Percentiles rank a stretch among this genome's conserved stretches.
phyloP scores from a whole-genome alignment of 805 yeast species.

The Yarrowia bubula region DNA sequence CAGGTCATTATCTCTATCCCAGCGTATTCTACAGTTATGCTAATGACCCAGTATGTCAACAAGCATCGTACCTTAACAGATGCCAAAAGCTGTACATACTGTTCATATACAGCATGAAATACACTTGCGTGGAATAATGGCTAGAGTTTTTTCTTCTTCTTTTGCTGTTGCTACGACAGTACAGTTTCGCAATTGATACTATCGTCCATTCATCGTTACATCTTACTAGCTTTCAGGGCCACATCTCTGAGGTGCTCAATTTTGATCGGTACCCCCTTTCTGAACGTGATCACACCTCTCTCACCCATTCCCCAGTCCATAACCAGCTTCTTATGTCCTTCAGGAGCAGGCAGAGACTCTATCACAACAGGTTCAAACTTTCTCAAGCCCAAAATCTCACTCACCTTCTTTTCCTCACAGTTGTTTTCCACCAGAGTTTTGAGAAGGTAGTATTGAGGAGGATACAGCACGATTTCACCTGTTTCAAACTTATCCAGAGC shows the following conservation, averaged over 20 bases:
- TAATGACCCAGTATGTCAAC: too few species aligned
- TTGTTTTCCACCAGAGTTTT: constrained; percentile 28
- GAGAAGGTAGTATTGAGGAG: constrained; percentile 38
- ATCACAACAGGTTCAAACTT: constrained; percentile 32
- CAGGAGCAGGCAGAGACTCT: constrained; percentile 28
- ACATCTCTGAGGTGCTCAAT: constrained; percentile 2
- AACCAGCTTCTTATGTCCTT: constrained; percentile 16
- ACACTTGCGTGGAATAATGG: too few species aligned
- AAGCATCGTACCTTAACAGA: too few species aligned
- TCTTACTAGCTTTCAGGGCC: not conserved
- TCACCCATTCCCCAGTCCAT: constrained; percentile 37
- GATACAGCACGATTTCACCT: constrained; percentile 34
- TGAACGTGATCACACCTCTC: constrained; percentile 29
- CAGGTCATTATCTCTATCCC: too few species aligned
- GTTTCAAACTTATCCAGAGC: constrained; percentile 32
- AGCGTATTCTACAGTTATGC: too few species aligned
- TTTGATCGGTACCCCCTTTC: constrained; percentile 8
- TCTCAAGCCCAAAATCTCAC: constrained; percentile 27
- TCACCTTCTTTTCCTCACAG: constrained; percentile 27
- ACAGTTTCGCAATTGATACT: too few species aligned
- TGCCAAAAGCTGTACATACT: too few species aligned
- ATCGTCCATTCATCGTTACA: too few species aligned
- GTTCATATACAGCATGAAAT: too few species aligned
- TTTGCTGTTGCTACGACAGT: too few species aligned
- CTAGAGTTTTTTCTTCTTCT: too few species aligned